These are phyloP conservation scores for Blastobotrys aristatus DNA, from an alignment of 1,139 yeast species.

Conservation along the genomic window DNA sequence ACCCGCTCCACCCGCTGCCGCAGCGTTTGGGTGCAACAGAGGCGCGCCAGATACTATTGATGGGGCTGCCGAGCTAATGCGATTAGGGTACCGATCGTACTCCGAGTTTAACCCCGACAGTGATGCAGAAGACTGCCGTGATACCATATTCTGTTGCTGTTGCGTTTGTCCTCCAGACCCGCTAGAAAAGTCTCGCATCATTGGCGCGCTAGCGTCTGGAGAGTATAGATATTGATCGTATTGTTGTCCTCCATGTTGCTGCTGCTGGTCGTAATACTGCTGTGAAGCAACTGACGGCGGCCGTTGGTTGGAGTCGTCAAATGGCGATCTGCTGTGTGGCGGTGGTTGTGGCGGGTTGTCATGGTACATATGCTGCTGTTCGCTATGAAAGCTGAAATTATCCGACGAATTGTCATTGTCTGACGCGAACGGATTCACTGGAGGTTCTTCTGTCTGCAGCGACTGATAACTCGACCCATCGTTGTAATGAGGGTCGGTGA, in stretches of 20 bases:
- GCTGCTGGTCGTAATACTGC: conserved; percentile 2
- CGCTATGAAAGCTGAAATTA: conserved; percentile 13
- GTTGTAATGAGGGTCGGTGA: conserved; percentile 25
- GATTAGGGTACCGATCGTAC: conserved; percentile 37
- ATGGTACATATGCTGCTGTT: neutral
- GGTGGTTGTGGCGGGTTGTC: conserved; percentile 7
- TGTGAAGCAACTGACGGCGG: conserved; percentile 4
- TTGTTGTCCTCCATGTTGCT: too few relatives aligned
- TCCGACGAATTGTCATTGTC: conserved; percentile 24
- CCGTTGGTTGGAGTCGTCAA: conserved; percentile 3
- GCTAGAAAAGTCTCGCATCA: conserved; percentile 13
- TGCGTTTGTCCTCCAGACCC: conserved; percentile 6
- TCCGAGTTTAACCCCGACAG: conserved; percentile 29
- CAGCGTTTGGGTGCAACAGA: conserved; percentile 12
- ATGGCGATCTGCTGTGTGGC: conserved; percentile 3
- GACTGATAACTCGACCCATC: conserved; percentile 22
- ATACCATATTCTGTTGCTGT: conserved; percentile 16
- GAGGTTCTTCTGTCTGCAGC: conserved; percentile 22
- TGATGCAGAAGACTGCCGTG: conserved; percentile 26
- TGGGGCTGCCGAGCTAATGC: conserved; percentile 31
- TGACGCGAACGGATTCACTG: conserved; percentile 28
- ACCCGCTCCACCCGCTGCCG: conserved; percentile 13
- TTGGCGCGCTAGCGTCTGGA: conserved; percentile 9
- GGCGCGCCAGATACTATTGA: conserved; percentile 26
- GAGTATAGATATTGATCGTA: conserved; percentile 14